Evolutionary conservation across 2,329 filamentous ascomycete species (phyloP).

Genomic region (Zasmidium citrigriseum): DNA sequence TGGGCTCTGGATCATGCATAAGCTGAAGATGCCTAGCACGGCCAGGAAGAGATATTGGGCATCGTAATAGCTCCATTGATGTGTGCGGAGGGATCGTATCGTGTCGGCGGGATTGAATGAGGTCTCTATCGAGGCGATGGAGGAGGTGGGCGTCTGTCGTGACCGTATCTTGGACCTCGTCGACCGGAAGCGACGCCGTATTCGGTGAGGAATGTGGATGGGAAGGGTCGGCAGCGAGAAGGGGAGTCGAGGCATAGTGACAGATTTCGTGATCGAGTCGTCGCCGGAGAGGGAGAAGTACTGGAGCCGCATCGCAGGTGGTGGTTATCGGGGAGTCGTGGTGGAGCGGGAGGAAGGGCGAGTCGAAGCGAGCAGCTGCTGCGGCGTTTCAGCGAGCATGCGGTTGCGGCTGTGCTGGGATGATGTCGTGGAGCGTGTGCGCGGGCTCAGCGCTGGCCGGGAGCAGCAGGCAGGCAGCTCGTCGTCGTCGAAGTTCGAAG

Average conservation of each 20-base stretch:
- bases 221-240: slow-evolving; percentile 51
- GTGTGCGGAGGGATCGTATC: slow-evolving; percentile 70
- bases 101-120: slow-evolving; percentile 82
- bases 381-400: not conserved
- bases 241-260: slow-evolving; percentile 46
- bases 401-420: not conserved
- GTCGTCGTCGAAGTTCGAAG: not conserved
- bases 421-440: too few relatives aligned
- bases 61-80: slow-evolving; percentile 81
- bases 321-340: slow-evolving; percentile 1
- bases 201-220: slow-evolving; percentile 62
- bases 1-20: slow-evolving; percentile 76
- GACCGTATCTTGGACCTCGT: slow-evolving; percentile 66
- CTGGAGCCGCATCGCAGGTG: slow-evolving; percentile 25
- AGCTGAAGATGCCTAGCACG: slow-evolving; percentile 75
- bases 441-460: too few relatives aligned
- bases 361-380: not conserved
- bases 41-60: slow-evolving; percentile 78
- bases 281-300: slow-evolving; percentile 32
- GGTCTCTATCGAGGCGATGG: slow-evolving; percentile 74
- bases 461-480: not conserved
- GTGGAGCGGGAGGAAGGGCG: not conserved
- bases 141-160: slow-evolving; percentile 66
- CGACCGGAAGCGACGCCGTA: slow-evolving; percentile 65
- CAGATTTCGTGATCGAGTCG: slow-evolving; percentile 40